Conservation (phyloP, 2,329 filamentous ascomycete genomes). For the Dothistroma septosporum region DNA sequence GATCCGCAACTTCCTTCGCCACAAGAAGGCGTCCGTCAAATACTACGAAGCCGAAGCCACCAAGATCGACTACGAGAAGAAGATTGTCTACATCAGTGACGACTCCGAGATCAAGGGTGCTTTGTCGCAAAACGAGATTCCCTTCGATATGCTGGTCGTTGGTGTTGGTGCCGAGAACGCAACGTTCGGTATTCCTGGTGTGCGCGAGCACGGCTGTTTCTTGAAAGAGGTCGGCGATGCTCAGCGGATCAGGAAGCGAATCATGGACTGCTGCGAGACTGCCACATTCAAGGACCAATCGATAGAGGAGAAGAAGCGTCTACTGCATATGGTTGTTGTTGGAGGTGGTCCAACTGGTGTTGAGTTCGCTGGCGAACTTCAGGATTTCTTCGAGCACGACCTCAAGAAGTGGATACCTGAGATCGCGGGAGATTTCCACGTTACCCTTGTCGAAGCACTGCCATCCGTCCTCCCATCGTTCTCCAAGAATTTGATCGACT, state of each 20-base stretch:
- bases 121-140: slow-evolving; percentile 76
- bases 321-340: slow-evolving; percentile 90
- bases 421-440: slow-evolving; percentile 90
- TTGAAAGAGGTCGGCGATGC: slow-evolving; percentile 97
- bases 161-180: slow-evolving; percentile 98
- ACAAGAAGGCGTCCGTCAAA: slow-evolving; percentile 89
- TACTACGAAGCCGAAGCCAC: slow-evolving; percentile 98
- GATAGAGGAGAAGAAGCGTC: slow-evolving; percentile 80
- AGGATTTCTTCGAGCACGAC: slow-evolving; percentile 98
- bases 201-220: slow-evolving; percentile 93
- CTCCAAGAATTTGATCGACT: slow-evolving; percentile 98
- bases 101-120: slow-evolving; percentile 89
- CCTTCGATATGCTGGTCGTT: slow-evolving; percentile 97
- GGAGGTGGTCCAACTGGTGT: slow-evolving; percentile 93
- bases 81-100: slow-evolving; percentile 83
- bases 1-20: slow-evolving; percentile 88
- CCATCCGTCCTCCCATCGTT: slow-evolving; percentile 95
- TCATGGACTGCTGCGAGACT: slow-evolving; percentile 99
- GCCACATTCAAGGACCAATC: slow-evolving; percentile 96
- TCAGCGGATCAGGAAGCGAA: slow-evolving; percentile 93
- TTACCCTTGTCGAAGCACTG: slow-evolving; percentile 94
- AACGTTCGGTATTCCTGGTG: slow-evolving; percentile 93
- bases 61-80: slow-evolving; percentile 89
- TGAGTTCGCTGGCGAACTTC: slow-evolving; percentile 95
- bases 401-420: slow-evolving; percentile 97